Evolutionary conservation across 2,329 filamentous ascomycete species (phyloP), one percentile per base, ranked within the genome.

Genomic region (Byssothecium circinans): DNA sequence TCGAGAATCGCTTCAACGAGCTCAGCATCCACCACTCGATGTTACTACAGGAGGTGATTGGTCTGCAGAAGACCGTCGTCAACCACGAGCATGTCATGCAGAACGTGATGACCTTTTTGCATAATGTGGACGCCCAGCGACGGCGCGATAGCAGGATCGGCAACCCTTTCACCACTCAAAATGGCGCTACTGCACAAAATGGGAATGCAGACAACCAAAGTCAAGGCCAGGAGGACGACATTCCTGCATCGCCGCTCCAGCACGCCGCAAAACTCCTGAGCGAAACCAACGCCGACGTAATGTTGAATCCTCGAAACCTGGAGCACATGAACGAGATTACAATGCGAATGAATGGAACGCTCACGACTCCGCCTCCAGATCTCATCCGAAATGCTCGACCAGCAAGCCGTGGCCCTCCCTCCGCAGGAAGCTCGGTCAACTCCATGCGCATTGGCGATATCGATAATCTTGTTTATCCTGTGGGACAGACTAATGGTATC

Each of bases 401-500:
- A 20, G 69, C 72, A 14, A 77, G 74, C 50, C 72, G 75, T 46
- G 72, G 73, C 12, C 73, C 69, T 15, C 63, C 74, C 27, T 78
- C 77, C 4, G 75, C 76, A 25, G 60, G 73, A 56, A 68, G 75
- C 2, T 81, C 81, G 1, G 78, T 75, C 32, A 75, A 75, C 2
- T 71, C 76, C 2, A 74, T 82, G 64, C 77, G 77, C 4, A 79
- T 79, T 32, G 76, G 76, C 12, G 84, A 87, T 45, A 69, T 87
- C 36, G 85, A 88, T 52, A 81, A 80, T 54, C 81, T 95, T 44
- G 91, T 96, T 8, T 97, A 96, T 67, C 91, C 92, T 0, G 90
- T 95, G 14, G 91, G 91, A 15, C 85, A 91, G 56, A 94, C 87
- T 0, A 89, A 95, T 56, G 91, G 91, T 43, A 96, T 96, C 57